phyloP scores from a whole-genome alignment of 768 basidiomycete species.

The Nidularia pulvinata region DNA sequence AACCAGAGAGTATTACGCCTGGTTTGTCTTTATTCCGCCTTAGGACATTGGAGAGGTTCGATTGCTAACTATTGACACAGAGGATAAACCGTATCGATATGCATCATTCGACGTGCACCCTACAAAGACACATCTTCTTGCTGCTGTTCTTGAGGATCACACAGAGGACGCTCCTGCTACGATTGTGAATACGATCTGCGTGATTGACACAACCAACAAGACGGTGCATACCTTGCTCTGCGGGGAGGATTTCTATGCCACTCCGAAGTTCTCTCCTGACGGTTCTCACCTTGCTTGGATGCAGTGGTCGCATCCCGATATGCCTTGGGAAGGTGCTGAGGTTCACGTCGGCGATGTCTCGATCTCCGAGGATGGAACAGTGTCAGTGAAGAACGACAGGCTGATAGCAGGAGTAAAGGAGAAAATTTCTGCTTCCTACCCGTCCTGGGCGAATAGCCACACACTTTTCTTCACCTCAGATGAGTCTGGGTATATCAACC shows the following conservation, averaged over 20 bases:
- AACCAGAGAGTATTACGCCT: constrained; percentile 65
- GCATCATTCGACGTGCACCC: constrained; percentile 67
- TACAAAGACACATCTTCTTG: constrained; percentile 45
- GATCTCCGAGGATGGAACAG: neutral
- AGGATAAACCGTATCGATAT: constrained; percentile 54
- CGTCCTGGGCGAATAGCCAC: neutral
- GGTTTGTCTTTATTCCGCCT: constrained; percentile 30
- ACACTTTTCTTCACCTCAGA: neutral
- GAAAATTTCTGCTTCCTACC: constrained; percentile 28
- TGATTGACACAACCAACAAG: constrained; percentile 49
- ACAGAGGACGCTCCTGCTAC: constrained; percentile 47
- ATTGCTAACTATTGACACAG: constrained; percentile 14
- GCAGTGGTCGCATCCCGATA: constrained; percentile 22
- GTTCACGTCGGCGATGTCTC: constrained; percentile 3
- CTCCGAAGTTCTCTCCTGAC: constrained; percentile 24
- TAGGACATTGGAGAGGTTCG: too few relatives aligned
- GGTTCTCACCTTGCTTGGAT: constrained; percentile 19
- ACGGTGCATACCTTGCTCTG: constrained; percentile 40
- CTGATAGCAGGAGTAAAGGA: constrained; percentile 1
- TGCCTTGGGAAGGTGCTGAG: constrained; percentile 21
- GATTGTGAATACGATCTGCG: constrained; percentile 55
- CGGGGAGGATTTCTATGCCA: constrained; percentile 74
- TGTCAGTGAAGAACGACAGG: neutral
- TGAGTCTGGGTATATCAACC: constrained; percentile 43
- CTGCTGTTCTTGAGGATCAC: constrained; percentile 74